Base-by-base conservation (phyloP, 2,329 filamentous ascomycete genomes). In the Fusarium illudens region DNA sequence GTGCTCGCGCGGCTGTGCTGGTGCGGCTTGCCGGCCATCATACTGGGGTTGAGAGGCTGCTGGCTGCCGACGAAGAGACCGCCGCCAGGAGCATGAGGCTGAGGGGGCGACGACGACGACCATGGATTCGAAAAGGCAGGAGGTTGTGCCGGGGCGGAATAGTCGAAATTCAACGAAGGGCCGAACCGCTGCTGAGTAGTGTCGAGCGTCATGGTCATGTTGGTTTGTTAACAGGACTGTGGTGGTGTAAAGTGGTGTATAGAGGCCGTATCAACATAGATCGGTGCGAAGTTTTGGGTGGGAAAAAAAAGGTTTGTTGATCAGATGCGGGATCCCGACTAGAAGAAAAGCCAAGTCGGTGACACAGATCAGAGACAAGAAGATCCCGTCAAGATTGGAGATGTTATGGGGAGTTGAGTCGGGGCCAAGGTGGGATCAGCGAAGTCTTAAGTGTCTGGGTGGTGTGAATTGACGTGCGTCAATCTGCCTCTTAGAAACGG, bases 191-290 rank as follows among this genome's bases (percentile, higher is more conserved):
- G 92, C 83, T 95, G 93, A 80, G 94, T 92, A 76, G 89, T 89
- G 83, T 97, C 93, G 84, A 97, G 89, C 80, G 94, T 92, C 93
- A 97, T 97, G 83, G 93, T 96, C 94, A 97, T 97, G 80, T 80
- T 89, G 82, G 71, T 58, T 63, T 62, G 48, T 58, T 42, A 57
- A 59, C 53, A 58, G 48, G 64, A 59, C 62, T 58, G 62, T 70
- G 64, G 64, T 32, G 37, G 62, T 57, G 62, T 60, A 30, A n/a
- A 27, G 20, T 32, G 63, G 42, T 66, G 60, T 60, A 70, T 37
- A 42, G 42, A 50, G 62, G 56, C 55, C 57, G 60, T 71, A 65
- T 74, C 60, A 73, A 65, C 66, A 71, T 73, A 68, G 60, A 62
- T 68, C 36, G 61, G 58, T 73, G 63, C 66, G 55, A 42, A 58